Base-by-base conservation (phyloP, 2,329 filamentous ascomycete species). In the Elsinoe ampelina region DNA sequence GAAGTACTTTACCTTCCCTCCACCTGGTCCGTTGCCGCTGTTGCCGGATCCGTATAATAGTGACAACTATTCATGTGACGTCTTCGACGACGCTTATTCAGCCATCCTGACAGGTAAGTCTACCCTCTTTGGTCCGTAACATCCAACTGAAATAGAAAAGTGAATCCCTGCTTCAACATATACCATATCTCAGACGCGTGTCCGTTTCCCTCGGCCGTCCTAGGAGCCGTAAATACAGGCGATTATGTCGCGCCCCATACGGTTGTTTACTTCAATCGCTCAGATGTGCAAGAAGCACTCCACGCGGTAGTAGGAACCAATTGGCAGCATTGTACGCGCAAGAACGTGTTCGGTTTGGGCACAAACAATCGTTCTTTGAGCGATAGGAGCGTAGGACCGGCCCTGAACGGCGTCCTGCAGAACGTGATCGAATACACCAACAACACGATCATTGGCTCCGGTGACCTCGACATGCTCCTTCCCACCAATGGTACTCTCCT, bases 91-190 rank as follows among this genome's bases (percentile, higher is more conserved):
- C 50, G 67, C 72, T 34, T 71, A 70, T 61, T 47, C 63, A 10
- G 73, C 72, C 2, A 67, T 70, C 3, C 61, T 73, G 1, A 70
- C 4, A 30, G 26, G 26, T 30, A 5, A 3, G 3, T 3, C 22
- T 6, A 26, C 22, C 22, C 22, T 6, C 22, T 6, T 6, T 26
- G 22, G 6, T 6, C 22, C 22, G 6, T 26, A 26, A 26, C 22
- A 26, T n/a, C n/a, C n/a, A n/a, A n/a, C n/a, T n/a, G n/a, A n/a
- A n/a, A n/a, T n/a, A n/a, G n/a, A 30, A 5, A 71, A 41, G 66
- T 72, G 17, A 91, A 90, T 70, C 86, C 86, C 0, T 92, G 87
- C 72, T 91, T 85, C 69, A 81, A 87, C 67, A 72, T 85, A 7
- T 90, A 89, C 70, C 79, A 85, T 41, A 78, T 56, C 15, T n/a